phyloP scores from a whole-genome alignment of 495 filamentous ascomycete species.

The Lasiosphaeria ovina region DNA sequence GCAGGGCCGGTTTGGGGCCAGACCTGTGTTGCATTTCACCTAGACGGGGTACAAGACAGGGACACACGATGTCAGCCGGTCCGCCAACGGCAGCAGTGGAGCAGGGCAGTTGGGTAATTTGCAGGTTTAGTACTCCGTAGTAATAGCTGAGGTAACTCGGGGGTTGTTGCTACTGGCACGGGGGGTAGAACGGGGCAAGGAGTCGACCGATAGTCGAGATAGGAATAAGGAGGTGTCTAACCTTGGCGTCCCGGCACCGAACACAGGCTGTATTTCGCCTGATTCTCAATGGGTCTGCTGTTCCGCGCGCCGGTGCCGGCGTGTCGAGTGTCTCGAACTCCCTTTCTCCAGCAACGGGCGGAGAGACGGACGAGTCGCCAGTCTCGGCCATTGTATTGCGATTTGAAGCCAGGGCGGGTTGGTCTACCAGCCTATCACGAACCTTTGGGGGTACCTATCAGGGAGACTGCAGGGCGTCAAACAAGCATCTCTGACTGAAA shows the following conservation, averaged over 20 bases:
- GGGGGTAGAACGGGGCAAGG: no score
- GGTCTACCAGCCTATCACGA: no score
- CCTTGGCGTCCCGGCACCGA: constrained; percentile 44
- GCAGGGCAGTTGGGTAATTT: no score
- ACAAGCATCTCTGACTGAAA: constrained; percentile 6
- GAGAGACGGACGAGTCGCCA: constrained; percentile 9
- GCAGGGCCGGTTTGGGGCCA: constrained; percentile 38
- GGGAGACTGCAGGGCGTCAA: background rate
- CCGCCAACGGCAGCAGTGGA: no score
- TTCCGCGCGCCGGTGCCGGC: constrained; percentile 19
- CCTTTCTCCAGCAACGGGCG: background rate
- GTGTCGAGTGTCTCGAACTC: constrained; percentile 9
- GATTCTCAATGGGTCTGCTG: constrained; percentile 27
- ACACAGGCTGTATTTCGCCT: constrained; percentile 45
- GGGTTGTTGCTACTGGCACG: no score
- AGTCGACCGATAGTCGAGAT: background rate
- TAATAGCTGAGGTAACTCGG: no score
- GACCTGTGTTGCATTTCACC: constrained; percentile 46
- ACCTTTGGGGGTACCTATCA: background rate
- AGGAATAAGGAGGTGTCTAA: constrained; percentile 4
- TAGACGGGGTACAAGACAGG: constrained; percentile 11
- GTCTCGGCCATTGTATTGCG: constrained; percentile 9
- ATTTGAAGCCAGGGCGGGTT: background rate
- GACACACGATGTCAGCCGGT: background rate
- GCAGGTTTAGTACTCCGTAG: no score